Base-by-base conservation (phyloP, 1,284 basidiomycete genomes). In the Moesziomyces antarcticus region DNA sequence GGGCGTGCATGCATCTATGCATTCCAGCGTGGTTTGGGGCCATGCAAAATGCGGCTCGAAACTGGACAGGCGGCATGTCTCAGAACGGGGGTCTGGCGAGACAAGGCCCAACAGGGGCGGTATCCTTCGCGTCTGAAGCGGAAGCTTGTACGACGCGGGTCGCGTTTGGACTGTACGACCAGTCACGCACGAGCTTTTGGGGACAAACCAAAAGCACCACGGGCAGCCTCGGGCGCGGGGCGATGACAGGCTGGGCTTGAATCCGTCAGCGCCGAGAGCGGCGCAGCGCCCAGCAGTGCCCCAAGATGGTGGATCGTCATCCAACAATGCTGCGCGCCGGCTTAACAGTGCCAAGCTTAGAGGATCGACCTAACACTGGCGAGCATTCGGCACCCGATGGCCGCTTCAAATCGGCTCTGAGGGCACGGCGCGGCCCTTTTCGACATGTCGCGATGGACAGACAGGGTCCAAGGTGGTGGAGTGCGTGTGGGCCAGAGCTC, bases 391-490 rank as follows among this genome's bases (percentile, higher is more conserved):
- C 30, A 2, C 35, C 14, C 35, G 35, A 37, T 37, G 35, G 35
- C 14, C 5, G 35, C 35, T 37, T 14, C 14, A 18, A 11, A 37
- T 37, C 35, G 35, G 35, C 35, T 37, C 16, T 37, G 13, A 2
- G 13, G 16, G 5, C 24, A 6, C 27, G n/a, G 25, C 24, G 16
- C 37, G 13, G 21, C 37, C 24, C 40, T 16, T 50, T 55, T 27
- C 50, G 62, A 65, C 56, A 65, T 65, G 62, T 65, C 55, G 20
- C 56, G 58, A 50, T 58, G 47, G 56, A 59, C 50, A 50, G 52
- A 11, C 41, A 44, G 59, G 52, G 53, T 62, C 53, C 52, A 62
- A n/a, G 33, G 30, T 30, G 9, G 30, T 30, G 9, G 8, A 30
- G 30, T 9, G 30, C 30, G 30, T 30, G 30, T 30, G 30, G 24